phyloP scores from a whole-genome alignment of 441 rosid species.

The Omphalea diandra region DNA sequence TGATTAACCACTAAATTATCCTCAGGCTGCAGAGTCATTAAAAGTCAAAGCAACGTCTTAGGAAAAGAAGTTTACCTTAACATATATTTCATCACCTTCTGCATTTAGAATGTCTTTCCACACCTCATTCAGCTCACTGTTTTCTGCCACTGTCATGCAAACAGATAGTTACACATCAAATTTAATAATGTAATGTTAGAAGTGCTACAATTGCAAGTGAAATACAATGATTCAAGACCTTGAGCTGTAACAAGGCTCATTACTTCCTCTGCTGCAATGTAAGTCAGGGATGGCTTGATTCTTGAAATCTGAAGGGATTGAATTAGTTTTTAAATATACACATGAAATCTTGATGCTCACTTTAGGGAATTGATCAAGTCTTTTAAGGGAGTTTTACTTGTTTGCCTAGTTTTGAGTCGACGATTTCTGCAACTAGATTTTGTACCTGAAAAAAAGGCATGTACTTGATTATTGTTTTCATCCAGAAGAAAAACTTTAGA shows the following conservation, averaged over 20 bases:
- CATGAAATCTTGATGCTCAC: not conserved
- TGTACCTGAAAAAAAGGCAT: slow-evolving; percentile 52
- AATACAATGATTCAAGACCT: slow-evolving; percentile 45
- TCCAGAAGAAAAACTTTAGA: not conserved
- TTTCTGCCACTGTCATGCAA: slow-evolving; percentile 66
- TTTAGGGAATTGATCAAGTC: slow-evolving; percentile 17
- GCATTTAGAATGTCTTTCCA: slow-evolving; percentile 95
- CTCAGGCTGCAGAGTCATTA: not conserved
- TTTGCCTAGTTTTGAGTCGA: slow-evolving; percentile 88
- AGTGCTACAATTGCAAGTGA: slow-evolving; percentile 3
- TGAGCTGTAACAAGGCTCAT: slow-evolving; percentile 99
- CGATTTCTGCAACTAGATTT: slow-evolving; percentile 92
- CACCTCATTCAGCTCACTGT: slow-evolving; percentile 82
- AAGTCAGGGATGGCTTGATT: slow-evolving; percentile 80
- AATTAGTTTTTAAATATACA: slow-evolving; percentile 12
- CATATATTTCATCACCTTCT: slow-evolving; percentile 97
- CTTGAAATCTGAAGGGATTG: slow-evolving; percentile 56
- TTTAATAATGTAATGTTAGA: slow-evolving; percentile 1
- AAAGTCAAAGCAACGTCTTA: not conserved
- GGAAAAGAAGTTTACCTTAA: slow-evolving; percentile 53
- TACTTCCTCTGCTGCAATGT: slow-evolving; percentile 90
- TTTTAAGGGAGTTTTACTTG: slow-evolving; percentile 47
- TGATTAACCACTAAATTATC: not conserved
- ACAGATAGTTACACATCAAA: slow-evolving; percentile 15
- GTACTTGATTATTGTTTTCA: slow-evolving; percentile 15